A percentile compares a stretch with the other conserved stretches of the same genome.
Conservation (phyloP, 352 stramenopile species). For the Phytophthora cryptogea region DNA sequence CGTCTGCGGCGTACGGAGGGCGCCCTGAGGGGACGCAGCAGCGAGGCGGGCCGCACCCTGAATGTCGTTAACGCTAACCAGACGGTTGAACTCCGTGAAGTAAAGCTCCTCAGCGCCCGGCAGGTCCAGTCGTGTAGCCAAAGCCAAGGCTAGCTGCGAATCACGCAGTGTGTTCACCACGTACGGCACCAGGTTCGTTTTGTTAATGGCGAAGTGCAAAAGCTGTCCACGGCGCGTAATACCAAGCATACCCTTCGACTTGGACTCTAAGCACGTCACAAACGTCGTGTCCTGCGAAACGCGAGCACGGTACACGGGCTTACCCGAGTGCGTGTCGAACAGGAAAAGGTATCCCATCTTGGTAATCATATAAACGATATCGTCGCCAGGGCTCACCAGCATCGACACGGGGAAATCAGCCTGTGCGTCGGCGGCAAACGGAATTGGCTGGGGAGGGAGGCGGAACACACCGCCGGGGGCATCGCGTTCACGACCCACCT, state of each 20-base stretch:
- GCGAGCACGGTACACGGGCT: slow-evolving; percentile 97
- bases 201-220: slow-evolving; percentile 97
- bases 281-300: slow-evolving; percentile 99
- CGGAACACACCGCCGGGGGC: slow-evolving; percentile 95
- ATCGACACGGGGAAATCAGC: slow-evolving; percentile 99
- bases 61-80: slow-evolving; percentile 87
- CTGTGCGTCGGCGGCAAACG: slow-evolving; percentile 95
- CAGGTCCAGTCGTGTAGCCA: slow-evolving; percentile 96
- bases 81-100: slow-evolving; percentile 97
- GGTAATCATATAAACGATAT: slow-evolving; percentile 99
- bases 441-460: slow-evolving; percentile 93
- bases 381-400: slow-evolving; percentile 89
- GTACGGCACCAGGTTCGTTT: slow-evolving; percentile 98
- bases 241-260: slow-evolving; percentile 96
- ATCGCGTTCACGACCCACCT: slow-evolving; percentile 97
- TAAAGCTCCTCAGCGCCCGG: slow-evolving; percentile 99
- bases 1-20: slow-evolving; percentile 97
- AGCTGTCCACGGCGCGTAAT: slow-evolving; percentile 98
- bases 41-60: slow-evolving; percentile 89
- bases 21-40: slow-evolving; percentile 88
- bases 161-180: slow-evolving; percentile 98
- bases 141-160: slow-evolving; percentile 94
- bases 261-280: slow-evolving; percentile 90
- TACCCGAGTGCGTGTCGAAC: slow-evolving; percentile 98
- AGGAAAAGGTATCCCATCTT: slow-evolving; percentile 99